Conservation (phyloP, 768 basidiomycete genomes). For the Suillus brevipes region DNA sequence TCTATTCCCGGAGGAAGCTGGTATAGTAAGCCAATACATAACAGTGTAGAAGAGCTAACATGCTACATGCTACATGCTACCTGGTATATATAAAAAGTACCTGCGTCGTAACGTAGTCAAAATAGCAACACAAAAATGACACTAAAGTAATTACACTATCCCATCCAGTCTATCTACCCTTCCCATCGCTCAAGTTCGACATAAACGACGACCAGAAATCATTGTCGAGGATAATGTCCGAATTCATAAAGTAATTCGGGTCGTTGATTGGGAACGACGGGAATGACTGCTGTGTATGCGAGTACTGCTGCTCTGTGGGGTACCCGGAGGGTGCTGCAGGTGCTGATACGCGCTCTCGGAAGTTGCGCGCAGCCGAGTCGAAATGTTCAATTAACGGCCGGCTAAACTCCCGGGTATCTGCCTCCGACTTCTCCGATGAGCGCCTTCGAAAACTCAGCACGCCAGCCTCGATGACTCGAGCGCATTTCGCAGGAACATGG, state of each 20-base stretch:
- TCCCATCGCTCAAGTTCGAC: slow-evolving; percentile 31
- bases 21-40: not conserved
- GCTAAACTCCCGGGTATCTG: slow-evolving; percentile 21
- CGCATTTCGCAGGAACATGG: slow-evolving; percentile 42
- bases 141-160: not conserved
- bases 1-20: not conserved
- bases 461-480: slow-evolving; percentile 40
- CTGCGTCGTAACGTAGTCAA: not conserved
- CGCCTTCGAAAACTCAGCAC: slow-evolving; percentile 32
- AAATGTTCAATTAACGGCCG: slow-evolving; percentile 24
- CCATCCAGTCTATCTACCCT: slow-evolving; percentile 14
- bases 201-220: slow-evolving; percentile 47
- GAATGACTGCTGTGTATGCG: slow-evolving; percentile 22
- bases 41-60: not conserved
- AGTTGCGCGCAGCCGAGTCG: slow-evolving; percentile 18
- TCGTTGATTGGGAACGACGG: slow-evolving; percentile 27
- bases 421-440: slow-evolving; percentile 24
- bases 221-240: slow-evolving; percentile 43
- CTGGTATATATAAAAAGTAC: not conserved
- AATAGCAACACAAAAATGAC: not conserved
- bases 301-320: slow-evolving; percentile 7
- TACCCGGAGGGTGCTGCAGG: slow-evolving; percentile 4
- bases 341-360: slow-evolving; percentile 15
- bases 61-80: not conserved
- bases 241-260: slow-evolving; percentile 32